Base-by-base conservation (phyloP, 2,329 filamentous ascomycete species). In the Pseudocercospora fijiensis region DNA sequence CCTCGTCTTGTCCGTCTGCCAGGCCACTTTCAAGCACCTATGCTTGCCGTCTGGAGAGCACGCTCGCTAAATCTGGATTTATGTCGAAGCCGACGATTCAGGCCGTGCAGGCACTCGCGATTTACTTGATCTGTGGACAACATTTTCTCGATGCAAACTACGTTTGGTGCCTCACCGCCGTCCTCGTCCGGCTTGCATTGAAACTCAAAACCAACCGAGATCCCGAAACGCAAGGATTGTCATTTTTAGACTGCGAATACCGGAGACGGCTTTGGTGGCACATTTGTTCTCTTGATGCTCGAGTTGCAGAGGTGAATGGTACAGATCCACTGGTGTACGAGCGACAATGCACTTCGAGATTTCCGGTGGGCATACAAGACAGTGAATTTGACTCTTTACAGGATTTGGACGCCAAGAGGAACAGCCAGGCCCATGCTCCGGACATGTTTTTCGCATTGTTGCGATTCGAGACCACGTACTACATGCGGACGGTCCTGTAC, bases 211-310 rank as follows among this genome's bases (percentile, higher is more conserved):
- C 68, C 26, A 65, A 69, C 33, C 60, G 57, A 22, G 67, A 69
- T n/a, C 65, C 67, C 8, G 67, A 66, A n/a, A 58, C 41, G 10
- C 64, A 66, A 61, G 64, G 53, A 9, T 33, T 66, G 2, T 53
- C 63, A 20, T 65, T 65, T 30, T 47, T 63, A 18, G 67, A 69
- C 30, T 63, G 56, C 41, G 66, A 69, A 30, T 66, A 68, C 52
- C 49, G 66, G n/a, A 63, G 67, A 13, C 60, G 67, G 11, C 58
- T 69, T 7, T 69, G 67, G 67, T 69, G 67, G 67, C 67, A 69
- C 51, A 69, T 69, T 11, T 69, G 67, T 28, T 63, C 67, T 10
- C 49, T 69, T 2, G 67, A 69, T 52, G 64, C 67, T 9, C 61
- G 56, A n/a, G 62, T 64, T 7, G 67, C 67, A 1, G 67, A 69